phyloP scores from a whole-genome alignment of 2,329 filamentous ascomycete genomes.

The Verticillium klebahnii region DNA sequence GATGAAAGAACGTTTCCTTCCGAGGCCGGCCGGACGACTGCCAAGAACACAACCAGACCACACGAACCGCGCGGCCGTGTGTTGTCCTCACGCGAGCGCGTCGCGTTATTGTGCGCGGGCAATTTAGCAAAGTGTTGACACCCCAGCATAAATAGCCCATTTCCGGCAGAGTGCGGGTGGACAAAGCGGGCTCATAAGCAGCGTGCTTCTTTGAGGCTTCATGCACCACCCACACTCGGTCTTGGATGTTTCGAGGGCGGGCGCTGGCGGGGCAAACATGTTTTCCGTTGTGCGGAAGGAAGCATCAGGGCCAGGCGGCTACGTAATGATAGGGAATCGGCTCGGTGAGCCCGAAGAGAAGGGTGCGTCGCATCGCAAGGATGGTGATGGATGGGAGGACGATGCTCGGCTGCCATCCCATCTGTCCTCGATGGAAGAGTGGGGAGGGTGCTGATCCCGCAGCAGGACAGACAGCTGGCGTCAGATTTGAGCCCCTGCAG shows the following conservation, averaged over 20 bases:
- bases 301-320: neutral
- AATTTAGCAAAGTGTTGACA: neutral
- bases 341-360: neutral
- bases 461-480: neutral
- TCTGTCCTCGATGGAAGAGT: neutral
- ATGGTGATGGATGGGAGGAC: neutral
- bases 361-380: neutral
- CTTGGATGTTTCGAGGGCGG: neutral
- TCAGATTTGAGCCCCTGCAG: constrained; percentile 5
- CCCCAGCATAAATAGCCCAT: neutral
- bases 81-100: neutral
- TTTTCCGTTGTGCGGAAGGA: neutral
- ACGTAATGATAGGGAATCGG: neutral
- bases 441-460: neutral
- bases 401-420: neutral
- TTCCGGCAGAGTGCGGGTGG: neutral
- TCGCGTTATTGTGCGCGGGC: neutral
- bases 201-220: neutral
- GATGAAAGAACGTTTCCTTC: neutral
- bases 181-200: neutral
- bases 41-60: neutral
- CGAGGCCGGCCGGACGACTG: neutral
- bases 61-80: neutral
- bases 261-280: neutral
- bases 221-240: neutral